Evolutionary conservation across 2,329 filamentous ascomycete genomes (phyloP), one percentile per base, ranked within the genome.

Genomic region (Diaporthe sp.): DNA sequence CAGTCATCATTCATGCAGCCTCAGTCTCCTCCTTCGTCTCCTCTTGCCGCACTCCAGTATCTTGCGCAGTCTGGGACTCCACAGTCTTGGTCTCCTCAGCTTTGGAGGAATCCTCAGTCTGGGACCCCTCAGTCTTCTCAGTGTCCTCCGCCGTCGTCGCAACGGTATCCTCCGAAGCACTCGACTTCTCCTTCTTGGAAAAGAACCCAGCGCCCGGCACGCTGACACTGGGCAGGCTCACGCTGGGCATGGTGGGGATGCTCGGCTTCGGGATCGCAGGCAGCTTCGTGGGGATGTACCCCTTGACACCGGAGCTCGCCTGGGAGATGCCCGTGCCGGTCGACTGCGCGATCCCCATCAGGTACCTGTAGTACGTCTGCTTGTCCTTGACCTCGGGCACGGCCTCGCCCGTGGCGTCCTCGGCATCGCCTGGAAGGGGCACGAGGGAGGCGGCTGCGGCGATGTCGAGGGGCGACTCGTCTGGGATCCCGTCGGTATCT

Each of bases 381-480:
- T 81, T 82, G 25, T 85, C 82, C 34, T 81, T 83, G 10, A 81
- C 81, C 46, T 82, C 82, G 25, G 76, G 62, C 15, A 79, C 78
- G 17, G 83, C 80, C 0, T 84, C 79, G 0, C 83, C 82, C 0
- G 82, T 80, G 8, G 73, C 44, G 13, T 77, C 80, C 8, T 84
- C 83, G 25, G 84, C 82, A 28, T 87, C 87, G 28, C 84, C 84
- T 0, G 88, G 88, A 0, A 89, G 80, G 0, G 88, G 87, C 0
- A 88, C 86, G 2, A 89, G 81, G 0, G 88, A 87, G 1, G 88
- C 88, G 0, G 88, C 88, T 0, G 88, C 88, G 0, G 88, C 87
- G 44, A 90, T 90, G 75, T 90, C 88, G 53, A 90, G 84, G 4
- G 88, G 88, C 1, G 88, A 88, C 75, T 88, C 86, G 51, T 86